Evolutionary conservation across 129 eudicot genomes (phyloP).

Genomic region (Apium graveolens): DNA sequence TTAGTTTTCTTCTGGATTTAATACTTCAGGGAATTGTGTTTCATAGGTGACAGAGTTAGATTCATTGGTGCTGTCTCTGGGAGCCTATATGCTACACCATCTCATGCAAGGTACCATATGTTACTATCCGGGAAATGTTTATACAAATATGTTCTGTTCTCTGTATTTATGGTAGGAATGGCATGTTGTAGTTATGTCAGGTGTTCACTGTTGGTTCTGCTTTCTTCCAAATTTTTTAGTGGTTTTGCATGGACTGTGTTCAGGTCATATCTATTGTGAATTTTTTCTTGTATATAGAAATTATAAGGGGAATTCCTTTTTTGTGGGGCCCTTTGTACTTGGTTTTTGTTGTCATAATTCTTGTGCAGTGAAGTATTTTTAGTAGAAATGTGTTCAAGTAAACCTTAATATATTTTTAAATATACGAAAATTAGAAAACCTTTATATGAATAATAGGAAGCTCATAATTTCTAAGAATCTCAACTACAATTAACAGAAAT

Average conservation of each 20-base stretch:
- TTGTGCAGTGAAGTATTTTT: not conserved
- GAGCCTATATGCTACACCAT: slow-evolving; percentile 36
- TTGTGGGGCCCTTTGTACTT: too few species aligned
- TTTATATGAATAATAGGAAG: not conserved
- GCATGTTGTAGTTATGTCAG: not conserved
- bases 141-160: not conserved
- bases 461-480: too few species aligned
- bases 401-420: not conserved
- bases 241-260: not conserved
- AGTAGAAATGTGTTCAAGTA: not conserved
- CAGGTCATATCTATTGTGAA: not conserved
- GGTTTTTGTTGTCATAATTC: not conserved
- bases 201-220: slow-evolving; percentile 1
- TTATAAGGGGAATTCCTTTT: not conserved
- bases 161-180: not conserved
- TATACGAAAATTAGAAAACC: not conserved
- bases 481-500: too few species aligned
- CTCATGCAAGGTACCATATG: slow-evolving; percentile 42
- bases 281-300: not conserved
- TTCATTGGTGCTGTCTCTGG: slow-evolving; percentile 53
- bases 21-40: slow-evolving; percentile 6
- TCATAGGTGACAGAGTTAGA: slow-evolving; percentile 72
- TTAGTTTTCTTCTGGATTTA: not conserved
- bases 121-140: not conserved
- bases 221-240: not conserved